Conservation (phyloP, 129 eudicot genomes). For the Artemisia argyi region DNA sequence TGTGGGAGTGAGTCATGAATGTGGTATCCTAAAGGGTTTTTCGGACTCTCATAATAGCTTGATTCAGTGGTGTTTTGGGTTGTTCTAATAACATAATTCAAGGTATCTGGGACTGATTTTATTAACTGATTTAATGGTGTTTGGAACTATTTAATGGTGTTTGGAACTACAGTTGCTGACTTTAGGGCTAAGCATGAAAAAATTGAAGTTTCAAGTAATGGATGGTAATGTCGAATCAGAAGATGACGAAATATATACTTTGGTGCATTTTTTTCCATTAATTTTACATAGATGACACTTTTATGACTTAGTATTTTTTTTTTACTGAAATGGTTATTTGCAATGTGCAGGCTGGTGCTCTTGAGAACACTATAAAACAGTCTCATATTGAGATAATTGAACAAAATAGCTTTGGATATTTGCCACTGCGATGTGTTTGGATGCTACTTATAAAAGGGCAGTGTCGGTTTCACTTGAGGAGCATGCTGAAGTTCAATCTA, state of each 20-base stretch:
- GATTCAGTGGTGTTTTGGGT: too few relatives aligned
- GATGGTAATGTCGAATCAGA: conserved; percentile 41
- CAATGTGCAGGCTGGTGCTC: conserved; percentile 75
- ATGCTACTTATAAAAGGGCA: too few relatives aligned
- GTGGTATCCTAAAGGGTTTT: background rate
- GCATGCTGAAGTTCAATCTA: too few relatives aligned
- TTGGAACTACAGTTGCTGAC: too few relatives aligned
- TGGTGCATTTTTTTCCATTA: conserved; percentile 45
- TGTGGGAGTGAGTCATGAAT: conserved; percentile 19
- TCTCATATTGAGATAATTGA: conserved; percentile 87
- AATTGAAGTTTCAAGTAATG: conserved; percentile 22
- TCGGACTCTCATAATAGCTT: too few relatives aligned
- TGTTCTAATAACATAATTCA: too few relatives aligned
- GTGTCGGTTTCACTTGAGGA: too few relatives aligned
- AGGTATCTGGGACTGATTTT: too few relatives aligned
- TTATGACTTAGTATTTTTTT: background rate
- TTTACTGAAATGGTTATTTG: conserved; percentile 12
- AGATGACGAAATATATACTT: conserved; percentile 77
- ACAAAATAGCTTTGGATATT: conserved; percentile 7
- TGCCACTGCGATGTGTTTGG: too few relatives aligned
- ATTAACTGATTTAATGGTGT: too few relatives aligned
- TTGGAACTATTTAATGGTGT: too few relatives aligned
- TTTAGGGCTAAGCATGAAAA: conserved; percentile 28
- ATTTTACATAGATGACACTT: background rate
- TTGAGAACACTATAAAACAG: conserved; percentile 84